phyloP scores from a whole-genome alignment of 768 basidiomycete genomes.

The Peribolospora kevripleyi region DNA sequence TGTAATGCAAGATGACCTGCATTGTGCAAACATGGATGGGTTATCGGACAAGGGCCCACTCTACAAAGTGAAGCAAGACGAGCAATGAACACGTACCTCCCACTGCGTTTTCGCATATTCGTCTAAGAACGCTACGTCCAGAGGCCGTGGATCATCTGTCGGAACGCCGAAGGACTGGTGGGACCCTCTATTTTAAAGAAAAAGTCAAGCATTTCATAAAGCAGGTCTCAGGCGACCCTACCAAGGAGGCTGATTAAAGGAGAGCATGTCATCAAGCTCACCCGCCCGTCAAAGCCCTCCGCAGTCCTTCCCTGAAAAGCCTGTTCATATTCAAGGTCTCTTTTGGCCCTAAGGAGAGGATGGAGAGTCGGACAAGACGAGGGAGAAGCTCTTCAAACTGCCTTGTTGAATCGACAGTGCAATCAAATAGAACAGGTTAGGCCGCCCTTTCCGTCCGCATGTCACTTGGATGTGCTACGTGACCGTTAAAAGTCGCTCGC shows the following conservation, averaged over 20 bases:
- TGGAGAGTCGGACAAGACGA: constrained; percentile 42
- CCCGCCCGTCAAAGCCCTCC: constrained; percentile 75
- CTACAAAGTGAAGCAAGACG: not conserved
- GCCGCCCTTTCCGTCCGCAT: constrained; percentile 2
- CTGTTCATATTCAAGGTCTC: constrained; percentile 28
- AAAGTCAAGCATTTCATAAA: not conserved
- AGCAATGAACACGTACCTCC: constrained; percentile 38
- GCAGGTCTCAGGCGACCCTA: not conserved
- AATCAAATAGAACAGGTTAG: not conserved
- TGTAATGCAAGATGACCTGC: constrained; percentile 87
- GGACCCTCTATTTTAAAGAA: constrained; percentile 7
- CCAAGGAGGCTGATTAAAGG: not conserved
- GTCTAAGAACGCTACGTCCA: constrained; percentile 38
- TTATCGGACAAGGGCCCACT: not conserved
- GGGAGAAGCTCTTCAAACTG: constrained; percentile 43
- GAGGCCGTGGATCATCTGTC: constrained; percentile 29
- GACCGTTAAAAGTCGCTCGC: constrained; percentile 10
- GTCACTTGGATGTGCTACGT: not conserved
- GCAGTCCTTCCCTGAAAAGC: constrained; percentile 51
- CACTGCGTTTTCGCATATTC: constrained; percentile 62
- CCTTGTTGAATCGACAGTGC: too few species aligned
- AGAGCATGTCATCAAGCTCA: constrained; percentile 18
- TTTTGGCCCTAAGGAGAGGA: constrained; percentile 25
- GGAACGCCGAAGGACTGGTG: constrained; percentile 42
- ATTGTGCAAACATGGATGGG: not conserved